Base-by-base conservation (phyloP, 306 rosid genomes). In the Rosa persica region DNA sequence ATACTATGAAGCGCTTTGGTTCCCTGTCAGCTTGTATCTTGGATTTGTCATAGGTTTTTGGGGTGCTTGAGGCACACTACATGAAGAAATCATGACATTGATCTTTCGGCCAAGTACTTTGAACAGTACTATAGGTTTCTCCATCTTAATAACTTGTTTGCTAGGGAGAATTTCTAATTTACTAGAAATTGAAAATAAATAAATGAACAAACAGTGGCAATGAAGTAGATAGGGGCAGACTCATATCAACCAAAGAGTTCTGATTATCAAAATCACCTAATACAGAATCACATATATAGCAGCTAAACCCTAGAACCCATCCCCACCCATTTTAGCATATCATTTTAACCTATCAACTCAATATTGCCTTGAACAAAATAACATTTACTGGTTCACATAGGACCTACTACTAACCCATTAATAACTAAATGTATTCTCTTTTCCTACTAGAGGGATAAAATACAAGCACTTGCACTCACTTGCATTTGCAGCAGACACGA, bases 401-500 rank as follows among this genome's bases (percentile, higher is more conserved):
- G 72, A 7, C 39, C 72, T 65, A 43, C 55, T 12, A 51, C 57
- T 48, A 69, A 20, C 23, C 48, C 16, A 44, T 5, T 61, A 40
- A 40, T 46, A 70, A 36, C 25, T 52, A 70, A 43, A 52, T 25
- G 46, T 25, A 17, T 27, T 12, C 25, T 20, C 15, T 30, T 49
- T 40, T 43, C n/a, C 27, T 8, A 72, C 40, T 6, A 16, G n/a
- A 52, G 15, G 52, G 57, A 73, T 74, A 58, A 78, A 57, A 17
- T 74, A 73, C 80, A 82, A 67, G 70, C 58, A 49, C 25, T 52
- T 47, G 72, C 42, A 61, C 70, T 75, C 68, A 47, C 44, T 75
- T 71, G 76, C 57, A 49, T 58, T 70, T 52, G 46, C 75, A 82
- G 80, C 27, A 30, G 27, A 71, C 74, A 23, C 4, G 23, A 54